phyloP scores from a whole-genome alignment of 805 yeast species.

The Lipomyces sp. region DNA sequence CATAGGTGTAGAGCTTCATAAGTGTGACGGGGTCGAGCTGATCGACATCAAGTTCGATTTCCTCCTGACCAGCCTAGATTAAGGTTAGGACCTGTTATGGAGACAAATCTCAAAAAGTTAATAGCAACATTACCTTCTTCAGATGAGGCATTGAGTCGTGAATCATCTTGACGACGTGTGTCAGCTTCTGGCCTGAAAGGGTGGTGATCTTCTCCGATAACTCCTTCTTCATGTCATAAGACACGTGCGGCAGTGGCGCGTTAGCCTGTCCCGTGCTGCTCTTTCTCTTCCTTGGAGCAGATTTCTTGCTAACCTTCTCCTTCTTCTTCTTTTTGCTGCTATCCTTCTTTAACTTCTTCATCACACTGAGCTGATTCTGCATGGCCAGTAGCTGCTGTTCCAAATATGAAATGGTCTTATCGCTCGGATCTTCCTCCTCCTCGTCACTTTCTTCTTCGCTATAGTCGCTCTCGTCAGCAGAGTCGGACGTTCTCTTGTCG shows the following conservation, averaged over 20 bases:
- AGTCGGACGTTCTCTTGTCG: conserved; percentile 52
- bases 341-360: conserved; percentile 78
- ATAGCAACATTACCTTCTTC: conserved; percentile 44
- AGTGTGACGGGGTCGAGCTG: conserved; percentile 83
- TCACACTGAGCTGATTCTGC: conserved; percentile 79
- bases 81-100: neutral
- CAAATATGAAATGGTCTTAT: conserved; percentile 87
- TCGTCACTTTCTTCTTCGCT: conserved; percentile 60
- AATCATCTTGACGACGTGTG: conserved; percentile 81
- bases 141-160: conserved; percentile 74
- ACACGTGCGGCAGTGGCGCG: conserved; percentile 55
- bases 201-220: conserved; percentile 83
- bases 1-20: conserved; percentile 79
- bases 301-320: conserved; percentile 51
- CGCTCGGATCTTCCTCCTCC: conserved; percentile 68
- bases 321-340: conserved; percentile 59
- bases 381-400: conserved; percentile 85
- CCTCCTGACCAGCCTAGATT: conserved; percentile 55
- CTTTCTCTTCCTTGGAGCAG: conserved; percentile 36
- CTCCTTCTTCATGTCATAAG: conserved; percentile 96
- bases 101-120: neutral
- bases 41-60: conserved; percentile 95
- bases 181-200: conserved; percentile 76
- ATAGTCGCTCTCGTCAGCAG: conserved; percentile 44
- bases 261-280: conserved; percentile 31